phyloP scores from a whole-genome alignment of 306 rosid species.

The Pterocarpus macrocarpus region DNA sequence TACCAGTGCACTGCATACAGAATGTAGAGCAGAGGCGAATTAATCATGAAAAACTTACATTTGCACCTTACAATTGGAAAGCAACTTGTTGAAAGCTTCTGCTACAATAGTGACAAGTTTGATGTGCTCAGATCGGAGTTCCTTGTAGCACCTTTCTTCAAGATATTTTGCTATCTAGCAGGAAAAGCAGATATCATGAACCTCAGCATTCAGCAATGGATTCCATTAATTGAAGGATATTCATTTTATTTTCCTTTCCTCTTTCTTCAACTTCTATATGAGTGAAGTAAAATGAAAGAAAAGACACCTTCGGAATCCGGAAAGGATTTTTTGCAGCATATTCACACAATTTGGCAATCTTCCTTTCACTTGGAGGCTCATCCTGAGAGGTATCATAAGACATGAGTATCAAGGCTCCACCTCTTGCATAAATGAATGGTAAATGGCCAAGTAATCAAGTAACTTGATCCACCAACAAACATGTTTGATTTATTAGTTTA shows the following conservation, averaged over 20 bases:
- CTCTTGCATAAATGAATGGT: constrained; percentile 24
- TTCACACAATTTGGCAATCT: constrained; percentile 88
- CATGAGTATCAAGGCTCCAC: constrained; percentile 18
- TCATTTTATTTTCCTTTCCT: not conserved
- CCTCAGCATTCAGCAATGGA: constrained; percentile 52
- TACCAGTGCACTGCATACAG: constrained; percentile 15
- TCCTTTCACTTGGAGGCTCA: constrained; percentile 82
- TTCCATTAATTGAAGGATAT: constrained; percentile 27
- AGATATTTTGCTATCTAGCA: constrained; percentile 89
- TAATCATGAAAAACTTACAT: constrained; percentile 72
- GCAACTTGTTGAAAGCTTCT: constrained; percentile 84
- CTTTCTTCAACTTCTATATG: not conserved
- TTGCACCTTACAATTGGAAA: constrained; percentile 86
- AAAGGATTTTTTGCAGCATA: constrained; percentile 92
- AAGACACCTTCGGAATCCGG: constrained; percentile 89
- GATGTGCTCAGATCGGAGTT: constrained; percentile 76
- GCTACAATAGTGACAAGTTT: constrained; percentile 70
- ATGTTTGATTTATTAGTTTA: not conserved
- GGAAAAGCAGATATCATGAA: constrained; percentile 36
- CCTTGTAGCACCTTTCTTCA: constrained; percentile 94
- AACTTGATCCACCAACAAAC: constrained; percentile 34
- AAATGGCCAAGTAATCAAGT: constrained; percentile 6
- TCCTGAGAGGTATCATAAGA: constrained; percentile 65
- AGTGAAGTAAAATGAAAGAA: constrained; percentile 24
- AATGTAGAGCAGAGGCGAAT: constrained; percentile 22